phyloP scores from a whole-genome alignment of 257 asterid genomes.

The Salvia splendens region DNA sequence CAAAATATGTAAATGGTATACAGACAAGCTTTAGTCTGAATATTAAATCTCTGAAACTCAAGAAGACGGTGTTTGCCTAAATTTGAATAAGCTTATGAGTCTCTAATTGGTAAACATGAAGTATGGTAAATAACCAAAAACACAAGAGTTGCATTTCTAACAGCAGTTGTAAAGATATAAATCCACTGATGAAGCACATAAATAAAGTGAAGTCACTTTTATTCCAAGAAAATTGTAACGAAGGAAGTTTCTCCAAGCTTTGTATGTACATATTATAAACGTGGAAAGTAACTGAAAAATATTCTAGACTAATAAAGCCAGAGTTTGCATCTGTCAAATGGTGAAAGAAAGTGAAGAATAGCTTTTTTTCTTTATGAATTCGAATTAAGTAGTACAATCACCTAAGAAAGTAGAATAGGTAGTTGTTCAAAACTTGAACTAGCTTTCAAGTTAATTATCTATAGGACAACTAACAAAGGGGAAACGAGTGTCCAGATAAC shows the following conservation, averaged over 20 bases:
- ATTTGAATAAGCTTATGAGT: background rate
- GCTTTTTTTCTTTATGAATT: background rate
- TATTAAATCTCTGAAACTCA: background rate
- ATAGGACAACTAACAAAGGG: background rate
- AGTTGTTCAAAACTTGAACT: background rate
- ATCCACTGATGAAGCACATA: background rate
- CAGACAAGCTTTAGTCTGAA: background rate
- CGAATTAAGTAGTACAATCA: background rate
- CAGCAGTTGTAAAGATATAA: background rate
- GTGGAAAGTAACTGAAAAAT: conserved; percentile 2
- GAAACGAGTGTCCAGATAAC: conserved; percentile 3
- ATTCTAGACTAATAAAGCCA: background rate
- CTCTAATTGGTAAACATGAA: conserved; percentile 15
- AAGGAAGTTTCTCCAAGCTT: conserved; percentile 9
- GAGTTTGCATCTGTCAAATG: background rate
- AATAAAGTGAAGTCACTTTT: background rate
- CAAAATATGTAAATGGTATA: background rate
- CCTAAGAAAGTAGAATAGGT: conserved; percentile 9
- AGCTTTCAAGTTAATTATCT: no score
- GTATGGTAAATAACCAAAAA: background rate
- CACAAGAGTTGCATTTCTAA: conserved; percentile 1
- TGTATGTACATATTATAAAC: conserved; percentile 3
- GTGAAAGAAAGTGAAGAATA: background rate
- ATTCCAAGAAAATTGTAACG: background rate
- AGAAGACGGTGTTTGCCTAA: conserved; percentile 5